A percentile compares a stretch with the other conserved stretches of the same genome.
phyloP scores from a whole-genome alignment of 163 green algal species.

The Scenedesmus sp. region DNA sequence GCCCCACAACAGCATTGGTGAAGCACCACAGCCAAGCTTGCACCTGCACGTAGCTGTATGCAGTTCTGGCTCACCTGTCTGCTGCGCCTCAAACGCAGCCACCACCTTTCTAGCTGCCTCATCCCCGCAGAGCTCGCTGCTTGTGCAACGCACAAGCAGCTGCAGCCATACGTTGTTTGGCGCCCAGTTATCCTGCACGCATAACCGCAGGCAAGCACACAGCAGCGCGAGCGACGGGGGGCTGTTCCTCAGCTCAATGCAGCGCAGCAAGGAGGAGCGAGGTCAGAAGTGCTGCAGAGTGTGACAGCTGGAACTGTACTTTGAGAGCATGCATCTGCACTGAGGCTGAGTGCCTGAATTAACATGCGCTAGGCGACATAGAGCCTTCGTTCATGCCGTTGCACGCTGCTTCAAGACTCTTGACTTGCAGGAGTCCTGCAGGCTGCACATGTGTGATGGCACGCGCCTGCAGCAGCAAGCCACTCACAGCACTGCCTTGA shows the following conservation, averaged over 20 bases:
- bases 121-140: background rate
- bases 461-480: background rate
- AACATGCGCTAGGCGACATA: no score
- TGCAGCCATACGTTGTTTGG: background rate
- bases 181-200: background rate
- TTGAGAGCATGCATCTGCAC: no score
- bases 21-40: background rate
- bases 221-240: background rate
- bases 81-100: background rate
- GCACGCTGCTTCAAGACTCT: background rate
- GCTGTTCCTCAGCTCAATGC: background rate
- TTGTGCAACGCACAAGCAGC: background rate
- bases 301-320: no score
- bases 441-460: background rate
- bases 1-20: background rate
- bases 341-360: no score
- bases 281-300: background rate
- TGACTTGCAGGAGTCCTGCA: no score
- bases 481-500: background rate
- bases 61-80: background rate
- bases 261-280: background rate
- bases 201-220: background rate
- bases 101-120: background rate
- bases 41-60: background rate
- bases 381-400: no score